These are phyloP conservation scores for Catharanthus roseus DNA, from an alignment of 257 asterid species.

Conservation along the genomic window DNA sequence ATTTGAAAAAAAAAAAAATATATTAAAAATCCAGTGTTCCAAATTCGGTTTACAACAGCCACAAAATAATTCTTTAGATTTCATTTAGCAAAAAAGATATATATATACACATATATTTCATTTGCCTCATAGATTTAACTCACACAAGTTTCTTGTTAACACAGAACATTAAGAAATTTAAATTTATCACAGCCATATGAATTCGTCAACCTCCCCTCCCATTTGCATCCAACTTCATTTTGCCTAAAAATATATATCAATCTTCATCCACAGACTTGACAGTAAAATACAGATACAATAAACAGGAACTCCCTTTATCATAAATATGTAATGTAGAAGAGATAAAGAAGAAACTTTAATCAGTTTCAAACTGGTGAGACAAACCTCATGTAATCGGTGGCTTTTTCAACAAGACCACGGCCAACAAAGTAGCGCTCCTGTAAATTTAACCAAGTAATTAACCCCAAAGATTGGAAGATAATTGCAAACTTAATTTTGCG, in stretches of 20 bases:
- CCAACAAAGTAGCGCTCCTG: constrained; percentile 99
- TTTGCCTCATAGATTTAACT: no score
- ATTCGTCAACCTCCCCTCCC: no score
- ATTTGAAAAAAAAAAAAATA: no score
- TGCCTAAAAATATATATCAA: neutral
- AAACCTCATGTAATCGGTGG: constrained; percentile 81
- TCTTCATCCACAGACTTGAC: neutral
- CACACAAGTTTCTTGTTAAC: no score
- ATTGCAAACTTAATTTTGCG: neutral
- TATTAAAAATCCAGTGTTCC: neutral
- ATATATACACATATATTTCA: no score
- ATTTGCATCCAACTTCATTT: neutral
- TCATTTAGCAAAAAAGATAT: no score
- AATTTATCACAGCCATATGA: no score
- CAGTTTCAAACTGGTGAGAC: constrained; percentile 13
- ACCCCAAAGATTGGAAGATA: neutral
- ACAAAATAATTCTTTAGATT: no score
- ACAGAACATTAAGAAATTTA: no score
- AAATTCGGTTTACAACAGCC: neutral
- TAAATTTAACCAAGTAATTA: constrained; percentile 20
- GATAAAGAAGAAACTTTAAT: neutral
- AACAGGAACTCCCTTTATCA: neutral
- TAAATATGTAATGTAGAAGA: neutral
- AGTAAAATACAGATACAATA: neutral
- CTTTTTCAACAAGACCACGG: constrained; percentile 92